Conservation (phyloP, 2,329 filamentous ascomycete species). For the Diaporthe nobilis region DNA sequence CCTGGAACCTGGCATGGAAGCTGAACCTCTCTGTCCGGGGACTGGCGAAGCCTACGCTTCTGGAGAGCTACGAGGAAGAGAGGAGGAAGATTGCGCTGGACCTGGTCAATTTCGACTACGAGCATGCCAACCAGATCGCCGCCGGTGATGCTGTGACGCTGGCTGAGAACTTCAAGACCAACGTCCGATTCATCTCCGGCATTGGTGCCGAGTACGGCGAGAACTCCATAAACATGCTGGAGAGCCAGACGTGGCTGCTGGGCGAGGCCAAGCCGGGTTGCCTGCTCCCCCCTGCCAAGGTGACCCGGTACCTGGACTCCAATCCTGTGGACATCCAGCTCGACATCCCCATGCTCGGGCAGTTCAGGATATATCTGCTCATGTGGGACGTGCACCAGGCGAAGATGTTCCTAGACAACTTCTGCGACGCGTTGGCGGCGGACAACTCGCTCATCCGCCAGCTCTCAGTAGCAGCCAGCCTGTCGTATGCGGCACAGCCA, state of each 20-base stretch:
- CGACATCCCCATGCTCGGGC: constrained; percentile 82
- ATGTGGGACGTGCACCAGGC: constrained; percentile 72
- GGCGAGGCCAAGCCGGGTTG: constrained; percentile 68
- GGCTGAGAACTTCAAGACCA: constrained; percentile 75
- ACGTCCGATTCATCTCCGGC: constrained; percentile 78
- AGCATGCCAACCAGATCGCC: constrained; percentile 64
- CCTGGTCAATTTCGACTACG: constrained; percentile 63
- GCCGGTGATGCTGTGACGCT: constrained; percentile 71
- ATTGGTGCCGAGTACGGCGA: constrained; percentile 72
- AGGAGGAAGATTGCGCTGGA: constrained; percentile 62
- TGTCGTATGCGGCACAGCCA: constrained; percentile 73
- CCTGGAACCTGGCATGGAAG: constrained; percentile 61
- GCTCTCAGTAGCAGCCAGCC: constrained; percentile 69
- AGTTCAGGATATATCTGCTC: constrained; percentile 83
- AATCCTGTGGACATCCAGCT: constrained; percentile 84
- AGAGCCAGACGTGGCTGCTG: constrained; percentile 57
- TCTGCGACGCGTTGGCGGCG: constrained; percentile 69
- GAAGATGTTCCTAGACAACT: constrained; percentile 69
- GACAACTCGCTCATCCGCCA: constrained; percentile 70
- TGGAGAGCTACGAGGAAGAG: constrained; percentile 66
- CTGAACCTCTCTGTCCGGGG: constrained; percentile 55
- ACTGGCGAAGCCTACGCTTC: constrained; percentile 55
- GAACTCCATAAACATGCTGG: constrained; percentile 64
- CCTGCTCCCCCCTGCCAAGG: constrained; percentile 76
- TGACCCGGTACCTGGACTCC: constrained; percentile 81